Base-by-base conservation (phyloP, 495 filamentous ascomycete species). In the Cercophora scortea region DNA sequence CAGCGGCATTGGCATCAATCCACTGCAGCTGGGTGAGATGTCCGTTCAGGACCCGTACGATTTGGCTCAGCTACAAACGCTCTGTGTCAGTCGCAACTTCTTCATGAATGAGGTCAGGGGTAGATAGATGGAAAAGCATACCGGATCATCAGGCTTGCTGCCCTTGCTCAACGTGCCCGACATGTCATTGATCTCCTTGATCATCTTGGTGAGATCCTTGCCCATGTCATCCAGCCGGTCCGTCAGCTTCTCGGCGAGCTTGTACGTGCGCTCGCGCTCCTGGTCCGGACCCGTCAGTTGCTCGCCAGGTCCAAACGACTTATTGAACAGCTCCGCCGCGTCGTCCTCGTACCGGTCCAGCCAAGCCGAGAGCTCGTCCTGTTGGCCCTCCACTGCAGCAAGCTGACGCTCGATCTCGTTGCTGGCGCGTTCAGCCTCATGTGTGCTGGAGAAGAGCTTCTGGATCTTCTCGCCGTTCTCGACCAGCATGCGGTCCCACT, bases 161-260 rank as follows among this genome's bases (percentile, higher is more conserved):
- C 85, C 90, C 77, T 92, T 93, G 76, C 81, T 91, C 54, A 99
- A 73, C 6, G 81, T 86, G 25, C 86, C 76, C 8, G 85, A 89
- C 45, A 90, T 89, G 51, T 81, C 80, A 62, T 99, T 99, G 62
- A 97, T 93, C 68, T 96, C 93, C 62, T 95, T 90, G 62, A 99
- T 95, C 90, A 99, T 96, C 69, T 85, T 88, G 40, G 78, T 79
- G 47, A 97, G 72, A 66, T 95, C 90, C 66, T 86, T 89, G 67
- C 89, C 89, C 86, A 95, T 94, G 50, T 90, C 87, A 41, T 90
- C 88, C 60, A 97, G 67, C 48, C 83, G 80, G 61, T 95, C 89
- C 2, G 87, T 88, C 42, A 97, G 76, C 67, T 87, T 89, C 75
- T 96, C 91, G 10, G 93, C 93, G 19, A 91, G 67, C 75, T 90